Base-by-base conservation (phyloP, 139 green algal species). In the Protoeuglena noctilucae region DNA sequence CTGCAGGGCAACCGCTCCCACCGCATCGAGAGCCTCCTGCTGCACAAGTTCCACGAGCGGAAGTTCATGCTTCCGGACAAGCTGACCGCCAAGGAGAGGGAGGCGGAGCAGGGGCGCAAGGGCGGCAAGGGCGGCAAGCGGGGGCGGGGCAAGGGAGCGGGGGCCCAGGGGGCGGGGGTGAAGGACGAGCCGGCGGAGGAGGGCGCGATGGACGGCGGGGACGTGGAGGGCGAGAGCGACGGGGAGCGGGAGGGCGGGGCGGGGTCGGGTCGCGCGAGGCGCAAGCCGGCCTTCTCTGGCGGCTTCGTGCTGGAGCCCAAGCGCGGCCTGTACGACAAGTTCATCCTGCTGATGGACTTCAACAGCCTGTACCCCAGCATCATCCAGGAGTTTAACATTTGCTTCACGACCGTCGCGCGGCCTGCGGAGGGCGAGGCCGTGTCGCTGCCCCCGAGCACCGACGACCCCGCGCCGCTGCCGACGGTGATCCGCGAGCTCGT, bases 301-400 rank as follows among this genome's bases (percentile, higher is more conserved):
- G 91, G 92, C 25, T 71, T 98, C 58, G 91, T 99, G 64, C 77
- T 99, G 49, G 91, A 98, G 71, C 92, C 91, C 29, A 96, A 96
- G 67, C 91, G 88, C 62, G 91, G 91, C 3, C 77, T 99, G 67
- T 99, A 99, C 70, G 90, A 98, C 72, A 84, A 86, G 48, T 87
- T 81, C 56, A 84, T 98, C 24, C 71, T 96, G 64, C 71, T 98
- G 60, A 73, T 99, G 61, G 91, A 99, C 70, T 99, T 98, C 84
- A 97, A 98, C 75, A 87, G 69, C 2, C 74, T 99, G 58, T 99
- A 99, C 80, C 91, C 91, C 19, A 95, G 83, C 48, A 99, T 99
- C 78, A 99, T 99, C 64, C 90, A 93, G 69, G 90, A 96, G 71
- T 97, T 92, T 78, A 95, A 97, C 78, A 96, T 98, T 62, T 98